Evolutionary conservation across 225 moss, liverwort and hornwort species (phyloP).

Genomic region (Asterella californica): DNA sequence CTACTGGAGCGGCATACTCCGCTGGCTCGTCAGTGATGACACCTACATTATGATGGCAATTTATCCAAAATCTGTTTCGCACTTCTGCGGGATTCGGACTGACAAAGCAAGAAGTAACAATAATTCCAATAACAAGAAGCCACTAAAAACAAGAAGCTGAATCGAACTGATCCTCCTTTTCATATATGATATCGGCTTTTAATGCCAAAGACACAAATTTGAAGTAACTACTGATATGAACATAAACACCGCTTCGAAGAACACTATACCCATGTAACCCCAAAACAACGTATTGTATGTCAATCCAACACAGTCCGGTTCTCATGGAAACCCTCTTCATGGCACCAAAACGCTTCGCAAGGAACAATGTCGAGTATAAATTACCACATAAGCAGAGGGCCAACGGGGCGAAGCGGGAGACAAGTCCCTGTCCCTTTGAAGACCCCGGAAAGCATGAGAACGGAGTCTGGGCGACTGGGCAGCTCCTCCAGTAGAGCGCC

Average conservation of each 20-base stretch:
- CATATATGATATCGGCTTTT: background rate
- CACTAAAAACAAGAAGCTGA: background rate
- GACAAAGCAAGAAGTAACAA: too few relatives aligned
- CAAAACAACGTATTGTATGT: background rate
- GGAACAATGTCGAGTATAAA: background rate
- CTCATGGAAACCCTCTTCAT: background rate
- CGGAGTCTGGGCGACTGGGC: slow-evolving; percentile 32
- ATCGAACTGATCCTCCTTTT: background rate
- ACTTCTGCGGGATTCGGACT: background rate
- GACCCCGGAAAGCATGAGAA: slow-evolving; percentile 35
- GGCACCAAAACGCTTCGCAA: background rate
- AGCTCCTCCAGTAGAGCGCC: slow-evolving; percentile 26
- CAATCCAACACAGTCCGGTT: background rate
- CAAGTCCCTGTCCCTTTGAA: slow-evolving; percentile 37
- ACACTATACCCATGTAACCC: background rate
- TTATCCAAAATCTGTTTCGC: too few relatives aligned
- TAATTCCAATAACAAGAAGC: background rate
- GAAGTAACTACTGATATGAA: background rate
- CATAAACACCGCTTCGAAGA: background rate
- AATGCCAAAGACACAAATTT: background rate
- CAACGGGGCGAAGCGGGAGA: slow-evolving; percentile 39
- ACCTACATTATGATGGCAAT: background rate
- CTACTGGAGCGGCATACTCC: background rate
- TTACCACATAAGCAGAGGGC: slow-evolving; percentile 48
- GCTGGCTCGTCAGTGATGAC: background rate